phyloP scores from a whole-genome alignment of 1,284 basidiomycete genomes.

The Tremellales sp. region DNA sequence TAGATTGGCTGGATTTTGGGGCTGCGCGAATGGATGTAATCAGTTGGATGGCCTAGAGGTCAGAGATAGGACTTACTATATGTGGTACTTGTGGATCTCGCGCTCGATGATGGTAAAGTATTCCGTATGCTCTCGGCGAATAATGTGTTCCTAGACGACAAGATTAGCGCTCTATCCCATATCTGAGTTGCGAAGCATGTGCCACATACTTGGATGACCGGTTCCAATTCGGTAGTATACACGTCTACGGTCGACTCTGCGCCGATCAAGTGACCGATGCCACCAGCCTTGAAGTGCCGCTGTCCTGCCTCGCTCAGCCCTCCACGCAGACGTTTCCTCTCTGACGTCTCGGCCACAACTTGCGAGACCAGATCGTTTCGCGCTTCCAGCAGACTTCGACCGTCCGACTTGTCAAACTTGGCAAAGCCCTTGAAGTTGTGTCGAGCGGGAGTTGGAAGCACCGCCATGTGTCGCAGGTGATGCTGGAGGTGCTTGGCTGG shows the following conservation, averaged over 20 bases:
- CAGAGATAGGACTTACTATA: constrained; percentile 26
- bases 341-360: constrained; percentile 6
- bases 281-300: constrained; percentile 22
- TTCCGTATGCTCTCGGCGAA: constrained; percentile 28
- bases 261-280: constrained; percentile 21
- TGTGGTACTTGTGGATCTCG: constrained; percentile 40
- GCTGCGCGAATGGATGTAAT: constrained; percentile 14
- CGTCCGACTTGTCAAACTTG: no score
- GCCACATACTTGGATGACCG: constrained; percentile 40
- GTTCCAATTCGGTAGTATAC: constrained; percentile 29
- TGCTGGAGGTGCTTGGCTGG: no score
- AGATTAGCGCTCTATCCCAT: neutral
- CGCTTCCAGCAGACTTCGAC: no score
- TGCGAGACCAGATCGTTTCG: constrained; percentile 10
- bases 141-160: constrained; percentile 33
- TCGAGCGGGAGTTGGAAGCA: no score
- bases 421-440: no score
- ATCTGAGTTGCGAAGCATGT: neutral
- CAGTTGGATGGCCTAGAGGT: neutral
- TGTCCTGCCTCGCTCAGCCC: constrained; percentile 15
- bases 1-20: constrained; percentile 44
- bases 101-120: constrained; percentile 33
- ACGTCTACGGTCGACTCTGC: constrained; percentile 35
- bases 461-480: no score
- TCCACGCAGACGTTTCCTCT: constrained; percentile 4